These are phyloP conservation scores for Zygosaccharomyces pseudobailii DNA, from an alignment of 1,139 yeast species.

Conservation along the genomic window DNA sequence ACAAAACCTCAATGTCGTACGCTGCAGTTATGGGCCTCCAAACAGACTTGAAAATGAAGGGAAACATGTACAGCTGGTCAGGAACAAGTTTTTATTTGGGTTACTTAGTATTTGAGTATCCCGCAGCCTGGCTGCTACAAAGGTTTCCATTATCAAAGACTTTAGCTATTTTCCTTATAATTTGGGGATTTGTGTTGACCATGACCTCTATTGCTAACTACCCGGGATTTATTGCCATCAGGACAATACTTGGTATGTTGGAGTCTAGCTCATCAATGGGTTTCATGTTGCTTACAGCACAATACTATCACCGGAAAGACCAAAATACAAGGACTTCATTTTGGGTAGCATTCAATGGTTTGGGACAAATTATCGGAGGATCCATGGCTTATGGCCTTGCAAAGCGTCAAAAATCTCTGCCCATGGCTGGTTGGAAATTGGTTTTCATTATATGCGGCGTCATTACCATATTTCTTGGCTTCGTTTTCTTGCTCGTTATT, in stretches of 20 bases:
- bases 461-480: slow-evolving; percentile 41
- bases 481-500: slow-evolving; percentile 37
- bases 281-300: slow-evolving; percentile 42
- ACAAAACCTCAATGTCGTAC: slow-evolving; percentile 50
- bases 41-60: slow-evolving; percentile 42
- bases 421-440: slow-evolving; percentile 39
- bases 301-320: slow-evolving; percentile 42
- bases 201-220: slow-evolving; percentile 38
- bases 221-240: slow-evolving; percentile 36
- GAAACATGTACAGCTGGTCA: slow-evolving; percentile 48
- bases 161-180: slow-evolving; percentile 31
- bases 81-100: slow-evolving; percentile 50
- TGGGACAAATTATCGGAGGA: slow-evolving; percentile 42
- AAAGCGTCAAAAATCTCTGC: slow-evolving; percentile 21
- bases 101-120: slow-evolving; percentile 42
- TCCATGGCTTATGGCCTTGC: slow-evolving; percentile 42
- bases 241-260: slow-evolving; percentile 43
- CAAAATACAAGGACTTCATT: slow-evolving; percentile 39
- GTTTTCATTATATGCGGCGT: slow-evolving; percentile 40
- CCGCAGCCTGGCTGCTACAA: slow-evolving; percentile 38
- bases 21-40: slow-evolving; percentile 53
- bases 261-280: slow-evolving; percentile 47
- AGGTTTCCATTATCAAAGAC: slow-evolving; percentile 34
- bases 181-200: slow-evolving; percentile 42
- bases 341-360: slow-evolving; percentile 44